These are phyloP conservation scores for Hibiscus syriacus DNA, from an alignment of 345 rosid species.

Conservation along the genomic window DNA sequence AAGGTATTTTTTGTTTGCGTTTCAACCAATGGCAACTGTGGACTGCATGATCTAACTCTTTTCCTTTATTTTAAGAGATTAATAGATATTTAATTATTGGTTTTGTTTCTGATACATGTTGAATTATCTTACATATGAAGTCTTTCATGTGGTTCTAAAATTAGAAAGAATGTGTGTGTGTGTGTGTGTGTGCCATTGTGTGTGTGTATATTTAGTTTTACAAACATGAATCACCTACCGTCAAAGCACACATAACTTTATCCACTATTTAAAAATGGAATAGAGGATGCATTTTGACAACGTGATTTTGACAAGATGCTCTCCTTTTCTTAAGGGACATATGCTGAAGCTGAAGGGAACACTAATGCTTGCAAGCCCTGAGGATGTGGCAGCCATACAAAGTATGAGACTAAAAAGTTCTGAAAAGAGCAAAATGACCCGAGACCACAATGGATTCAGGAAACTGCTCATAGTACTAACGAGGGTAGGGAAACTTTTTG, in stretches of 20 bases:
- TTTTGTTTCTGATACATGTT: background rate
- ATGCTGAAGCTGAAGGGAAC: constrained; percentile 85
- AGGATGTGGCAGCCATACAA: constrained; percentile 83
- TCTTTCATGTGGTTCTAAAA: background rate
- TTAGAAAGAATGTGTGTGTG: background rate
- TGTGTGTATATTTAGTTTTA: background rate
- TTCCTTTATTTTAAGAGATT: background rate
- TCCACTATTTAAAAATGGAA: constrained; percentile 1
- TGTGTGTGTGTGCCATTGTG: too few species aligned
- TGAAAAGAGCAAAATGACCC: constrained; percentile 87
- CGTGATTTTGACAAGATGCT: constrained; percentile 21
- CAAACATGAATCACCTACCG: background rate
- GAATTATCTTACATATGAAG: background rate
- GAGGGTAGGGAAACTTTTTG: constrained; percentile 74
- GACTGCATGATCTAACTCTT: background rate
- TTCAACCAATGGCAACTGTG: constrained; percentile 1
- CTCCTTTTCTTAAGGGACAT: constrained; percentile 66
- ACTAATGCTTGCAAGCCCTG: constrained; percentile 91
- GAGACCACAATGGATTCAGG: constrained; percentile 98
- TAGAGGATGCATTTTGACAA: background rate
- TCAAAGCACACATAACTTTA: background rate
- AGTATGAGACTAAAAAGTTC: constrained; percentile 77
- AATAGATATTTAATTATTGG: background rate
- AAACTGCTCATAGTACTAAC: constrained; percentile 84
- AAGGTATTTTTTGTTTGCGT: background rate